Base-by-base conservation (phyloP, 2,329 filamentous ascomycete genomes). In the Arthroderma uncinatum region DNA sequence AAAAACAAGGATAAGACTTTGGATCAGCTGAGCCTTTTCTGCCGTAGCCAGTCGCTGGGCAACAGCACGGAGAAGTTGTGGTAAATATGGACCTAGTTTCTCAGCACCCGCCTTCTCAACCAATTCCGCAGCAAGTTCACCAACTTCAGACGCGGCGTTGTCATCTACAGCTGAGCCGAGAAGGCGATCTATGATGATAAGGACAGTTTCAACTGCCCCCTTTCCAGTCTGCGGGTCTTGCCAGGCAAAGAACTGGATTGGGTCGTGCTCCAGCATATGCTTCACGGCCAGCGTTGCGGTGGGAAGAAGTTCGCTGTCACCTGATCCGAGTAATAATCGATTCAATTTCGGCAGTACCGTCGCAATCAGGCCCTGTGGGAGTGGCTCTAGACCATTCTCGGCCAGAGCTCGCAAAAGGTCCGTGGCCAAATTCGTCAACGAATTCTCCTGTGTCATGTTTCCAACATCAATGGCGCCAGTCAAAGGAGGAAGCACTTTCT, bases 91-190 rank as follows among this genome's bases (percentile, higher is more conserved):
- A 0, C 93, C 93, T 9, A 98, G 82, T 56, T 88, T 83, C 68
- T 95, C 91, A 37, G 90, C 85, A 9, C 93, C 93, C 54, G 92
- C 93, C 73, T 93, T 95, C 73, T 97, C 92, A 0, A 98, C 93
- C 28, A 98, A 78, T 71, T 95, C 91, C 1, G 92, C 92, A 3
- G 93, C 93, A 62, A 98, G 81, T 14, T 90, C 89, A 63, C 93
- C 93, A 44, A 98, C 91, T 74, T 98, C 92, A n/a, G 90, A 89
- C 4, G 92, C 93, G 16, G 90, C 88, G 65, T 92, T 89, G 66
- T 98, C 93, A 65, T 94, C 87, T n/a, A 97, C 85, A 1, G 80
- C 74, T 1, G 88, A 86, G 2, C 87, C 85, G 30, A 98, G 80
- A 3, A 98, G 80, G 52, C 92, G 87, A 69, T 96, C 93, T 61